These are phyloP conservation scores for Pichia manshurica DNA, from an alignment of 805 yeast genomes.

Conservation along the genomic window DNA sequence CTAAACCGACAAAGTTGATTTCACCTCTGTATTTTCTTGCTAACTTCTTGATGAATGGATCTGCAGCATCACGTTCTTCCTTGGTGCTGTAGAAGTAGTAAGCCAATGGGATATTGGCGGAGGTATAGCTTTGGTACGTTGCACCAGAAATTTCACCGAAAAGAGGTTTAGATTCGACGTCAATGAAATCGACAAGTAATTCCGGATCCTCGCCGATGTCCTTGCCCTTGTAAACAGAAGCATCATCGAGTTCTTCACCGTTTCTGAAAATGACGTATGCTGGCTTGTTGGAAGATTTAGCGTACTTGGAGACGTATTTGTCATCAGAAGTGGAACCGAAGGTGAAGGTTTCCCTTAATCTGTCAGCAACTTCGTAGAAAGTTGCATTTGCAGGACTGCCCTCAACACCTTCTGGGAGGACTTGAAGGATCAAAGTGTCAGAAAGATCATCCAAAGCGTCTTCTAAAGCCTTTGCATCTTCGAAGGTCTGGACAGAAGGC, in stretches of 20 bases:
- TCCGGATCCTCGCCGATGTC: conserved; percentile 32
- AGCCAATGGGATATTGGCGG: conserved; percentile 70
- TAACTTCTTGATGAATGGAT: conserved; percentile 47
- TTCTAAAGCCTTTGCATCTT: conserved; percentile 44
- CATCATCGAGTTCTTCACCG: conserved; percentile 40
- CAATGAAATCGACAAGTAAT: conserved; percentile 43
- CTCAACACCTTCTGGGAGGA: conserved; percentile 31
- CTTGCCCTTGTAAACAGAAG: conserved; percentile 38
- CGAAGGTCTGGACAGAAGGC: conserved; percentile 62
- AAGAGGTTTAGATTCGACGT: conserved; percentile 66
- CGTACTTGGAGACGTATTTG: conserved; percentile 33
- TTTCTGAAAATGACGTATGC: conserved; percentile 46
- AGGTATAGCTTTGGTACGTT: conserved; percentile 71
- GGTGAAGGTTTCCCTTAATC: conserved; percentile 54
- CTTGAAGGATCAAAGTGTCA: conserved; percentile 55
- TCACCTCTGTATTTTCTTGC: conserved; percentile 76
- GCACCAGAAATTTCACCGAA: conserved; percentile 84
- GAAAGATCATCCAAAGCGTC: conserved; percentile 39
- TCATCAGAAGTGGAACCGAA: conserved; percentile 47
- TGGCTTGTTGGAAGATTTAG: conserved; percentile 31
- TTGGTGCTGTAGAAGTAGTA: conserved; percentile 76
- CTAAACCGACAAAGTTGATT: conserved; percentile 82
- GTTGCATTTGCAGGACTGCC: conserved; percentile 42
- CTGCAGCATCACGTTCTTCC: conserved; percentile 57
- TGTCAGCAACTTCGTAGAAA: conserved; percentile 56